Evolutionary conservation across 2,329 filamentous ascomycete genomes (phyloP).

Genomic region (Juglanconis juglandina): DNA sequence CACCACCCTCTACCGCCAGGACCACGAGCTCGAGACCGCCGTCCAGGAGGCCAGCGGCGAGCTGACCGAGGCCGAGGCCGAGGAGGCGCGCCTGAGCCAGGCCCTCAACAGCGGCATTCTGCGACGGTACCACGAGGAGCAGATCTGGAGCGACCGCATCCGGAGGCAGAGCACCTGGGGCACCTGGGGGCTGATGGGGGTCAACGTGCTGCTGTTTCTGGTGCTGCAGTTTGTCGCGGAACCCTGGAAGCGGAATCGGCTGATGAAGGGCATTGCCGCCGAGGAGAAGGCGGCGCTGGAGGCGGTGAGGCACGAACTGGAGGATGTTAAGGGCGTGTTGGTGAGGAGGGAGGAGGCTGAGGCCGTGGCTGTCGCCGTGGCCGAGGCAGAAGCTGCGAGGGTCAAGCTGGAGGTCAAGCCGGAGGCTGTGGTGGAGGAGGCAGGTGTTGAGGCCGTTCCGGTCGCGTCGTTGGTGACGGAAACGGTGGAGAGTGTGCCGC

Average conservation of each 20-base stretch:
- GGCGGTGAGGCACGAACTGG: conserved; percentile 43
- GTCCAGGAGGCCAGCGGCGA: conserved; percentile 70
- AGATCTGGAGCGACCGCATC: conserved; percentile 99
- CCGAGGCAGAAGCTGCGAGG: conserved; percentile 1
- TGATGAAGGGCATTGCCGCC: conserved; percentile 80
- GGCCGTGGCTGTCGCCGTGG: conserved; percentile 15
- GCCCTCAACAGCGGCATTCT: conserved; percentile 79
- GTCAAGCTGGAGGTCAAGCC: neutral
- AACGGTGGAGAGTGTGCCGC: conserved; percentile 12
- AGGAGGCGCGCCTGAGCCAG: conserved; percentile 73
- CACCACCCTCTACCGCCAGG: conserved; percentile 84
- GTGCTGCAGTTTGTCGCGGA: conserved; percentile 86
- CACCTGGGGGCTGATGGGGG: conserved; percentile 95
- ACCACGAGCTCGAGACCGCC: conserved; percentile 87
- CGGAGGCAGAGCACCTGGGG: conserved; percentile 96
- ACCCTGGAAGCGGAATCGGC: conserved; percentile 78
- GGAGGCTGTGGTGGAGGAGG: conserved; percentile 28
- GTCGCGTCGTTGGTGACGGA: conserved; percentile 5
- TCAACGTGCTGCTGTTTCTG: conserved; percentile 87
- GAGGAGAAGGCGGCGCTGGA: conserved; percentile 63
- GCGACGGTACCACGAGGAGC: conserved; percentile 94
- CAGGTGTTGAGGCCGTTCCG: conserved; percentile 22
- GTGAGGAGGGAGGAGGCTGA: conserved; percentile 19
- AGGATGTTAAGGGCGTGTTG: conserved; percentile 29
- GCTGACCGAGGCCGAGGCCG: conserved; percentile 71